Evolutionary conservation across 2,329 filamentous ascomycete genomes (phyloP), one percentile per base, ranked within the genome.

Genomic region (Xylariales sp.): DNA sequence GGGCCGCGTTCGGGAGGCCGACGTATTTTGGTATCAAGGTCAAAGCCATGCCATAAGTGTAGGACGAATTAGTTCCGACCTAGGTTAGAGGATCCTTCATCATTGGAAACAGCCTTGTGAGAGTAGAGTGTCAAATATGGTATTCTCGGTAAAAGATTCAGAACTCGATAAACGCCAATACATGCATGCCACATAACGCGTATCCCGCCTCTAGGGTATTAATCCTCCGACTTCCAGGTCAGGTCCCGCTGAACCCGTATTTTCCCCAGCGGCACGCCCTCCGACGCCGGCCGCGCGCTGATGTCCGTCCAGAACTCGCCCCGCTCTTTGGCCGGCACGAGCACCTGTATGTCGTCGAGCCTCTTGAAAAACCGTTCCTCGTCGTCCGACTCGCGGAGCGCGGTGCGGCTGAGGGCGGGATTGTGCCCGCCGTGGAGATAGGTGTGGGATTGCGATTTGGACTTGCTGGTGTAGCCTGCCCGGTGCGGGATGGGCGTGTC

Each of bases 171-270:
- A 69, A 67, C 67, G 57, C 64, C 67, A 36, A 46, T 34, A 58
- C 39, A 41, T 41, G 39, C 43, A 67, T 70, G 68, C 65, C 62
- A 12, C 54, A 32, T 54, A 54, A 58, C 32, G 50, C 53, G 62
- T 56, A 34, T 61, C 45, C 18, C 4, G 12, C 16, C 34, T 52
- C 64, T 60, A 61, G 39, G 56, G 50, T 61, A 63, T 69, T 41
- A 69, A 30, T 50, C 61, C 34, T 69, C 57, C 28, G 60, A 67
- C 60, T 68, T 59, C 67, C 67, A 69, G 6, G 61, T 69, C 49
- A 71, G 60, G 43, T 69, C 69, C 36, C 69, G 58, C 67, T 71
- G 69, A 4, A 71, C 67, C 48, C 69, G 39, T 45, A 71, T 71
- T 3, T 55, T 59, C 3, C 54, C 67, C 14, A 55, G 34, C 18